Conservation (phyloP, 1,284 basidiomycete species). For the Tremellales sp. region DNA sequence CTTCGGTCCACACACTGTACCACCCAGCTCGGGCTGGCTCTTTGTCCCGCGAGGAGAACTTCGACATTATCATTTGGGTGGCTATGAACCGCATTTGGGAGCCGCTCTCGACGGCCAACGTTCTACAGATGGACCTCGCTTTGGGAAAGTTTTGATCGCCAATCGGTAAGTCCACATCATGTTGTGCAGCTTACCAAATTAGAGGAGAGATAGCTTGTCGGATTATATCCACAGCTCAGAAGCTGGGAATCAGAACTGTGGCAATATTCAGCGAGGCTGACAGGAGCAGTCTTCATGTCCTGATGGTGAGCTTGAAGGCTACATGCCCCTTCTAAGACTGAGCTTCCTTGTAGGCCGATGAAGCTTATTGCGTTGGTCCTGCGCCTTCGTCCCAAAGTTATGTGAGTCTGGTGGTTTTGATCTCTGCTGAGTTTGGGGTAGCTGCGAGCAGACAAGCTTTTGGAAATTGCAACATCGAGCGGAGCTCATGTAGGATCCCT, state of each 20-base stretch:
- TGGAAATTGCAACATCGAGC: constrained; percentile 70
- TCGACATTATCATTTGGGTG: no score
- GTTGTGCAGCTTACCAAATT: neutral
- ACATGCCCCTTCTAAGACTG: neutral
- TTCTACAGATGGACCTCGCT: no score
- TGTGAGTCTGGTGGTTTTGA: constrained; percentile 52
- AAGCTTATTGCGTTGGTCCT: constrained; percentile 89
- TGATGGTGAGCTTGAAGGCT: constrained; percentile 42
- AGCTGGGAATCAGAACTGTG: constrained; percentile 83
- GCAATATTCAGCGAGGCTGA: constrained; percentile 90
- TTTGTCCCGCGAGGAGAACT: no score
- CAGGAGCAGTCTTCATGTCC: constrained; percentile 71
- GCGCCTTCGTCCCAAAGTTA: constrained; percentile 85
- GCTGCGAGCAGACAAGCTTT: constrained; percentile 83
- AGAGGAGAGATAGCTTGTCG: constrained; percentile 89
- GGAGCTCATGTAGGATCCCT: constrained; percentile 66
- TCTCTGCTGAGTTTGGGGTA: constrained; percentile 40
- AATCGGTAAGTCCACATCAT: constrained; percentile 56
- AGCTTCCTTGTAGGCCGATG: constrained; percentile 68
- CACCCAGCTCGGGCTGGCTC: no score
- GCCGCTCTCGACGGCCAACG: no score
- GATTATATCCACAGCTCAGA: constrained; percentile 82
- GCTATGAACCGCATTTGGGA: no score
- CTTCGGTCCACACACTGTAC: no score
- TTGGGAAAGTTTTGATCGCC: constrained; percentile 74